Evolutionary conservation across 176 grass and related monocot species (phyloP).

Genomic region (Oryza punctata): DNA sequence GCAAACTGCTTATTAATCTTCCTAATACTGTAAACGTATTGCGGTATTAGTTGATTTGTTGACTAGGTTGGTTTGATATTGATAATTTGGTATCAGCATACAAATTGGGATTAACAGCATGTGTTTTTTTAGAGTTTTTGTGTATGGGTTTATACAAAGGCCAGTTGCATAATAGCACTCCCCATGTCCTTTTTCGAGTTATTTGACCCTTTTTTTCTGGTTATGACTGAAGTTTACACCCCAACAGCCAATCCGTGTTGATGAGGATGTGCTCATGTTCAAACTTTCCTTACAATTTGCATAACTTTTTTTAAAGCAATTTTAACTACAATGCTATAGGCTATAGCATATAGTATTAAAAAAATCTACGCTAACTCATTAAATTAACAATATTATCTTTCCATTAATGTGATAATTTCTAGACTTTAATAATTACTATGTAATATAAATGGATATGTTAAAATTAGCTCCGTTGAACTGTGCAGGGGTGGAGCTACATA

Average conservation of each 20-base stretch:
- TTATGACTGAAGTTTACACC: neutral
- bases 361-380: too few species aligned
- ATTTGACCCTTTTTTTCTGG: neutral
- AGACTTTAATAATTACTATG: too few species aligned
- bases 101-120: neutral
- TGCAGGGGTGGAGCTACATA: too few species aligned
- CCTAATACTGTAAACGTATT: too few species aligned
- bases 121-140: neutral
- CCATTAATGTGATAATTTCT: too few species aligned
- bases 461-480: too few species aligned
- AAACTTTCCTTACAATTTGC: neutral
- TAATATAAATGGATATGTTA: too few species aligned
- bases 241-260: neutral
- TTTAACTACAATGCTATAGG: too few species aligned
- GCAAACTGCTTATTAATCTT: neutral
- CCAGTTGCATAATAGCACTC: neutral
- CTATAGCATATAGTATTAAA: too few species aligned
- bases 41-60: neutral
- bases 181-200: neutral
- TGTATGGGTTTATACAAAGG: neutral
- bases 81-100: neutral
- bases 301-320: too few species aligned
- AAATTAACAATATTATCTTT: too few species aligned
- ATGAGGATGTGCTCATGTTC: neutral
- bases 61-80: neutral